phyloP scores from a whole-genome alignment of 306 rosid species.

The Ormosia emarginata region DNA sequence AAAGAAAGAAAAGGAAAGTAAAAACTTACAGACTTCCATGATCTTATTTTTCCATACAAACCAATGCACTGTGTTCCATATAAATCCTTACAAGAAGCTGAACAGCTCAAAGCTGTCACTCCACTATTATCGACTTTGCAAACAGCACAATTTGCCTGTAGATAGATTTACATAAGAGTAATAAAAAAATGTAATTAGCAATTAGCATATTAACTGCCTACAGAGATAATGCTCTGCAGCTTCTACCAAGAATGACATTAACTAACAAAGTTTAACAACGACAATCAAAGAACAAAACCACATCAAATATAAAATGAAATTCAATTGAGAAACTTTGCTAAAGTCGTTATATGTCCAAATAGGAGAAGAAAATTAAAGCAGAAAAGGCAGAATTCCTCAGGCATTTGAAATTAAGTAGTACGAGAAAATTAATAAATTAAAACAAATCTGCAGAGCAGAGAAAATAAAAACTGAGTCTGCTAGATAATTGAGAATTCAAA shows the following conservation, averaged over 20 bases:
- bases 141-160: slow-evolving; percentile 83
- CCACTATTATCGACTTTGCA: slow-evolving; percentile 80
- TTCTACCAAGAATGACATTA: slow-evolving; percentile 4
- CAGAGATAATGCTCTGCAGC: slow-evolving; percentile 3
- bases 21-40: slow-evolving; percentile 90
- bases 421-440: not conserved
- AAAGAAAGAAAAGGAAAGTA: not conserved
- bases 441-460: not conserved
- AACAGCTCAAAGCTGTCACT: slow-evolving; percentile 77
- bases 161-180: slow-evolving; percentile 7
- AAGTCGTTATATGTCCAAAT: not conserved
- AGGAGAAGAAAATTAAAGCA: not conserved
- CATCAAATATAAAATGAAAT: not conserved
- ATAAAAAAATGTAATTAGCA: slow-evolving; percentile 1
- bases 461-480: not conserved
- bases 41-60: slow-evolving; percentile 78
- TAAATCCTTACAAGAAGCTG: slow-evolving; percentile 82
- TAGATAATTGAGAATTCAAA: not conserved
- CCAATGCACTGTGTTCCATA: slow-evolving; percentile 91
- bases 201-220: not conserved
- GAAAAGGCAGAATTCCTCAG: not conserved
- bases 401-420: not conserved
- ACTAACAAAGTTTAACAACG: not conserved
- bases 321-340: not conserved
- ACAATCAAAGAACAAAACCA: not conserved